A percentile compares a stretch with the other conserved stretches of the same genome.
These are phyloP conservation scores for Pholiota conissans DNA, from an alignment of 768 basidiomycete species.

Conservation along the genomic window DNA sequence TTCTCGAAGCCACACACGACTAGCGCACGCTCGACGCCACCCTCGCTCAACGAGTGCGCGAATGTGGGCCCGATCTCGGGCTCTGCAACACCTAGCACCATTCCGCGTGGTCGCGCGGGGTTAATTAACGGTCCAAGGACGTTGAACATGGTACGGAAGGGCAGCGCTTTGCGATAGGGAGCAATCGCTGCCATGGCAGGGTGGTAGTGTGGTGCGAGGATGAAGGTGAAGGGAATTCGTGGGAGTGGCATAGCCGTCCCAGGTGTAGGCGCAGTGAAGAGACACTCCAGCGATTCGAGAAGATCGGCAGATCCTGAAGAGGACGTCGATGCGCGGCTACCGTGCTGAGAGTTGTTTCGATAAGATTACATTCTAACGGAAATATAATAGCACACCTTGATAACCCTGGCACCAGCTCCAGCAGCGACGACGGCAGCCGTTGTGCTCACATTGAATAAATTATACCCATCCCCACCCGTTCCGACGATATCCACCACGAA, in stretches of 20 bases:
- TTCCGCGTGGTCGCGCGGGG: slow-evolving; percentile 81
- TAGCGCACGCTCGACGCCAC: slow-evolving; percentile 79
- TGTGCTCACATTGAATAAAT: slow-evolving; percentile 97
- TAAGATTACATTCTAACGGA: not conserved
- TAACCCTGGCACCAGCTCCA: slow-evolving; percentile 89
- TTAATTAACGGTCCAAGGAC: slow-evolving; percentile 92
- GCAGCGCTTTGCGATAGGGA: slow-evolving; percentile 81
- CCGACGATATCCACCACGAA: slow-evolving; percentile 83
- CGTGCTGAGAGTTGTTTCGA: slow-evolving; percentile 60
- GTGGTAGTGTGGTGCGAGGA: slow-evolving; percentile 94
- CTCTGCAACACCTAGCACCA: slow-evolving; percentile 90
- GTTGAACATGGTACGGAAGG: slow-evolving; percentile 97
- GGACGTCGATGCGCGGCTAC: slow-evolving; percentile 87
- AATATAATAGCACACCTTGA: slow-evolving; percentile 60
- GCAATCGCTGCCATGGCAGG: slow-evolving; percentile 80
- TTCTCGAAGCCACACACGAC: slow-evolving; percentile 94
- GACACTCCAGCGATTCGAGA: slow-evolving; percentile 78
- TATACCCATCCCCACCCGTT: slow-evolving; percentile 93
- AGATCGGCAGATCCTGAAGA: slow-evolving; percentile 94
- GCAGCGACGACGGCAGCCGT: slow-evolving; percentile 93
- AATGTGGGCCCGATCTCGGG: slow-evolving; percentile 80
- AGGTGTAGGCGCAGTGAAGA: slow-evolving; percentile 65
- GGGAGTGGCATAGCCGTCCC: slow-evolving; percentile 58
- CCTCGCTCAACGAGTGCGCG: slow-evolving; percentile 68
- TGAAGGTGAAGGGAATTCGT: slow-evolving; percentile 83